These are phyloP conservation scores for Xylaria venustula DNA, from an alignment of 495 filamentous ascomycete species.

Conservation along the genomic window DNA sequence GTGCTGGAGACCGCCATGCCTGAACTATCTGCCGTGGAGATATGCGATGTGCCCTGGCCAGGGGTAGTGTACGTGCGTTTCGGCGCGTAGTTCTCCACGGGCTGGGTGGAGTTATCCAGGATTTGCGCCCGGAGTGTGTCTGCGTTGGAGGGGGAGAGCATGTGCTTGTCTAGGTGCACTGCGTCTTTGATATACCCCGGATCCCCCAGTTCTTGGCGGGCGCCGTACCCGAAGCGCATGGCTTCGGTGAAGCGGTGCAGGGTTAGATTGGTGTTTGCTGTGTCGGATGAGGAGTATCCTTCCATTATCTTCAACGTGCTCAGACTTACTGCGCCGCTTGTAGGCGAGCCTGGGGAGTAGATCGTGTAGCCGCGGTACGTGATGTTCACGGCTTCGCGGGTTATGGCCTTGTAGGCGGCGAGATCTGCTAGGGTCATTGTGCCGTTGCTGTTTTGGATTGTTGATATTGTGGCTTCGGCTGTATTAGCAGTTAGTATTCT, in stretches of 20 bases:
- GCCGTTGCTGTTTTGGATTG: constrained; percentile 63
- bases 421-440: constrained; percentile 83
- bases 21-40: constrained; percentile 64
- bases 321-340: constrained; percentile 69
- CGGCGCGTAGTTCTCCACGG: constrained; percentile 71
- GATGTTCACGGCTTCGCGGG: constrained; percentile 62
- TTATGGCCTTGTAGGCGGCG: constrained; percentile 61
- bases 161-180: constrained; percentile 47
- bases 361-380: constrained; percentile 70
- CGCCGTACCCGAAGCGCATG: constrained; percentile 83
- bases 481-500: constrained; percentile 24
- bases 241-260: constrained; percentile 83
- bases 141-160: constrained; percentile 62
- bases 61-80: constrained; percentile 29
- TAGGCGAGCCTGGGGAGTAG: constrained; percentile 67
- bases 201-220: constrained; percentile 69
- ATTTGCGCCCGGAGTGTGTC: constrained; percentile 62
- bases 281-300: constrained; percentile 56
- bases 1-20: constrained; percentile 74
- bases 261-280: constrained; percentile 42
- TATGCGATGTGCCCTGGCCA: constrained; percentile 72
- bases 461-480: constrained; percentile 70
- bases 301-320: constrained; percentile 75
- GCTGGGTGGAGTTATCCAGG: constrained; percentile 63
- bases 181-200: constrained; percentile 65